Conservation (phyloP, 495 filamentous ascomycete genomes). For the Apodospora peruviana region DNA sequence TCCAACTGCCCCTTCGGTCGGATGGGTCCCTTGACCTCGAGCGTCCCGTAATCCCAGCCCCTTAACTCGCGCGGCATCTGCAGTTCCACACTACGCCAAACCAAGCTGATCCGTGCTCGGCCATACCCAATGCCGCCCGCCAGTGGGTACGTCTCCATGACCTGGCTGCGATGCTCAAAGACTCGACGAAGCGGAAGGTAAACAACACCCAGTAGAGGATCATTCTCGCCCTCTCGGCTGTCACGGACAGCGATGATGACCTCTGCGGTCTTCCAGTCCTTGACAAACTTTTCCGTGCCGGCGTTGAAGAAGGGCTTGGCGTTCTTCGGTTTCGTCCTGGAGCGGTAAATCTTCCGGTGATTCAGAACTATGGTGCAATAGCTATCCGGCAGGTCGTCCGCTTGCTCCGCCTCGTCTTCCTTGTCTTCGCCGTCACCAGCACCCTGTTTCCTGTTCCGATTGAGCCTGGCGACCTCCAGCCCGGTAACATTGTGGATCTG, state of each 20-base stretch:
- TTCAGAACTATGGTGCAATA: conserved; percentile 70
- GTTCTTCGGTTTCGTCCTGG: conserved; percentile 70
- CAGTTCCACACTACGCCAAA: conserved; percentile 62
- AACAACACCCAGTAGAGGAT: conserved; percentile 62
- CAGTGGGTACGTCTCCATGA: conserved; percentile 56
- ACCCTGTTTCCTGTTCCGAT: conserved; percentile 32
- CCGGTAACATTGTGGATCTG: conserved; percentile 71
- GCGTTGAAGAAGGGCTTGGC: conserved; percentile 75
- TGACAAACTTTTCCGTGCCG: conserved; percentile 63
- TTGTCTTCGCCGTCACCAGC: conserved; percentile 33
- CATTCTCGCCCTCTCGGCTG: conserved; percentile 56
- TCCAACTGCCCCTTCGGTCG: conserved; percentile 23
- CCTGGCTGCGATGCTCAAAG: conserved; percentile 51
- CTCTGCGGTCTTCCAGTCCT: conserved; percentile 61
- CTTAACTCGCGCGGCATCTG: conserved; percentile 47
- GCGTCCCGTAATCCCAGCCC: conserved; percentile 63
- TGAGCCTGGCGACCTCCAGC: conserved; percentile 50
- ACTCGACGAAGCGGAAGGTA: conserved; percentile 56
- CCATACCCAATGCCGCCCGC: conserved; percentile 66
- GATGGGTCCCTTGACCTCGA: conserved; percentile 46
- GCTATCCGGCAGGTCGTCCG: conserved; percentile 55
- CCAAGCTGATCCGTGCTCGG: conserved; percentile 56
- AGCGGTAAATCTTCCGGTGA: conserved; percentile 63
- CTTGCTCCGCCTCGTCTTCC: conserved; percentile 55
- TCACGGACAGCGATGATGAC: conserved; percentile 63